Percentiles rank a stretch among this genome's conserved stretches.
phyloP scores from a whole-genome alignment of 768 basidiomycete species.

The Xerocomus brunneocitrinus region DNA sequence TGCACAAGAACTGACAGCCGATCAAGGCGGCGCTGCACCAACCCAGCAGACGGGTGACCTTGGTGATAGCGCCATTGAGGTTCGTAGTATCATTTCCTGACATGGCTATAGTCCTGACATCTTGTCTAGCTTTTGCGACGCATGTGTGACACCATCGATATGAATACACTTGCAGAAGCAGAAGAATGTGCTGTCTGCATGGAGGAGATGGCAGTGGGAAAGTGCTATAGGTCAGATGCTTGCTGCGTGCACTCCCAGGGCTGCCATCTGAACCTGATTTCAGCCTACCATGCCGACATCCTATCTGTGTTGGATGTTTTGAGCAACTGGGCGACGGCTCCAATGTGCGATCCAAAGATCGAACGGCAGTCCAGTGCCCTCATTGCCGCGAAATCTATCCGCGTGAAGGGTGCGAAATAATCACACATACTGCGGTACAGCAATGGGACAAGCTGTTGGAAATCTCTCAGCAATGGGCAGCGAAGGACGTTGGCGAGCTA shows the following conservation, averaged over 20 bases:
- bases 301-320: slow-evolving; percentile 16
- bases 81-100: background rate
- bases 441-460: slow-evolving; percentile 20
- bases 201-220: slow-evolving; percentile 11
- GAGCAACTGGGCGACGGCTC: background rate
- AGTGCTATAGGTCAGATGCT: slow-evolving; percentile 19
- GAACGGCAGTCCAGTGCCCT: slow-evolving; percentile 11
- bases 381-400: slow-evolving; percentile 16
- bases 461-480: slow-evolving; percentile 16
- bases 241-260: background rate
- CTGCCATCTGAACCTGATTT: background rate
- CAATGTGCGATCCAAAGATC: background rate
- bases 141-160: slow-evolving; percentile 15
- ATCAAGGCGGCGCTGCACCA: background rate
- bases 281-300: slow-evolving; percentile 15
- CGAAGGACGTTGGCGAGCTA: slow-evolving; percentile 9
- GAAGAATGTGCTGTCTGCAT: slow-evolving; percentile 22
- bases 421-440: slow-evolving; percentile 10
- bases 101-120: background rate
- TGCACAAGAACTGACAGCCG: slow-evolving; percentile 9
- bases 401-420: slow-evolving; percentile 15
- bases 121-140: slow-evolving; percentile 12
- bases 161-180: slow-evolving; percentile 19
- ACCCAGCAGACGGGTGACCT: slow-evolving; percentile 4
- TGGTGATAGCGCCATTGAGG: slow-evolving; percentile 8